Conservation (phyloP, 345 rosid genomes). For the Linum trigynum region DNA sequence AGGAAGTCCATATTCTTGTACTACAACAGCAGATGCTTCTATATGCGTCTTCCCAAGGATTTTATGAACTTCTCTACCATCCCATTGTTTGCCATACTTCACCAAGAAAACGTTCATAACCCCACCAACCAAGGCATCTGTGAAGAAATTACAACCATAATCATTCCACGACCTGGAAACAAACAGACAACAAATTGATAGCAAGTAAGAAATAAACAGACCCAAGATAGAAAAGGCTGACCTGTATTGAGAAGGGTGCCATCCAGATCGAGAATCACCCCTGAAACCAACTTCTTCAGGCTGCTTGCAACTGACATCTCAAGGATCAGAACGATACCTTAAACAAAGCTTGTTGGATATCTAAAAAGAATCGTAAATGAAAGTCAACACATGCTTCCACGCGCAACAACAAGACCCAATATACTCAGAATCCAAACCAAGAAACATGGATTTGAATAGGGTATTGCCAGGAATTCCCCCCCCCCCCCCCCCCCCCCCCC, state of each 20-base stretch:
- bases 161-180: too few species aligned
- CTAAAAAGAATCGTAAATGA: too few species aligned
- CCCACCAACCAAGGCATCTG: constrained; percentile 2
- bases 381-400: too few species aligned
- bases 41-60: neutral
- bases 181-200: neutral
- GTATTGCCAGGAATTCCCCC: neutral
- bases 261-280: constrained; percentile 4
- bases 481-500: too few species aligned
- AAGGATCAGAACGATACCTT: neutral
- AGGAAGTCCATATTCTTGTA: constrained; percentile 7
- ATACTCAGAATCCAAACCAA: too few species aligned
- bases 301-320: neutral
- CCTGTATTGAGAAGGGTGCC: constrained; percentile 5
- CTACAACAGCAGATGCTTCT: constrained; percentile 5
- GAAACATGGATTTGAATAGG: too few species aligned
- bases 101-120: constrained; percentile 5
- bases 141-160: neutral
- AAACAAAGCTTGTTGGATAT: neutral
- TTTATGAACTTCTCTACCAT: constrained; percentile 6
- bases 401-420: too few species aligned
- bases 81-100: constrained; percentile 8
- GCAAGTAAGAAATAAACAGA: neutral
- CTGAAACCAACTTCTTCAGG: neutral
- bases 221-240: neutral